Percentiles rank a stretch among this genome's conserved stretches.
These are phyloP conservation scores for Linnemannia zychae DNA, from an alignment of 192 early-diverging fungal species.

Conservation along the genomic window DNA sequence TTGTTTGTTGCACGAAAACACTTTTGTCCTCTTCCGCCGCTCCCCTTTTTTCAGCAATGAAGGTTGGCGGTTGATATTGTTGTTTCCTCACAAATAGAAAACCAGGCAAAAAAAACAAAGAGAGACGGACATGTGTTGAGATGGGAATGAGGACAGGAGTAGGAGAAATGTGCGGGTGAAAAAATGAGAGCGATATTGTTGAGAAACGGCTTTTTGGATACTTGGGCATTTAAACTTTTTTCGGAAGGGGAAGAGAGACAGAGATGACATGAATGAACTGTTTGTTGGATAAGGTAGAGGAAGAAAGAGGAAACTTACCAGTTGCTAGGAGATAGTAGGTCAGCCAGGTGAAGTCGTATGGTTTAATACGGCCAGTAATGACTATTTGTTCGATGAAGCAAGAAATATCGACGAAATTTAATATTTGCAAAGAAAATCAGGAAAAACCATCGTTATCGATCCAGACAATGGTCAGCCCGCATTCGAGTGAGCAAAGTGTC, in stretches of 20 bases:
- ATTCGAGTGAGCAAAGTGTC: not conserved
- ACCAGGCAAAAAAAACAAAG: not conserved
- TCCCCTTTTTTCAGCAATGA: not conserved
- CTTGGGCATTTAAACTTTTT: constrained; percentile 1
- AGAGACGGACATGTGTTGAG: not conserved
- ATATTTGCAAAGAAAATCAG: not conserved
- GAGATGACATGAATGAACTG: not conserved
- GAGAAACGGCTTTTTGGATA: not conserved
- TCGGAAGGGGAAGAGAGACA: not conserved
- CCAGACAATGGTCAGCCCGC: not conserved
- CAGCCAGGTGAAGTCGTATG: constrained; percentile 36
- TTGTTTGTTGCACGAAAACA: not conserved
- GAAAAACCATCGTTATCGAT: not conserved
- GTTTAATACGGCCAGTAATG: constrained; percentile 17
- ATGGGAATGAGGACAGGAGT: not conserved
- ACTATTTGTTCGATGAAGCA: constrained; percentile 10
- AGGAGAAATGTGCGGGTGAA: no score
- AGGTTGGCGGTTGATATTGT: not conserved
- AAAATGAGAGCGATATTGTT: constrained; percentile 4
- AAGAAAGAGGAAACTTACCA: constrained; percentile 25
- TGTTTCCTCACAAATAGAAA: not conserved
- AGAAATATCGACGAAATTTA: not conserved
- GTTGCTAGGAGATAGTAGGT: constrained; percentile 41
- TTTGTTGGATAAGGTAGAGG: not conserved
- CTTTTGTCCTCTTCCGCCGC: not conserved